Evolutionary conservation across 2,329 filamentous ascomycete species (phyloP).

Genomic region (Exserohilum rostratum): DNA sequence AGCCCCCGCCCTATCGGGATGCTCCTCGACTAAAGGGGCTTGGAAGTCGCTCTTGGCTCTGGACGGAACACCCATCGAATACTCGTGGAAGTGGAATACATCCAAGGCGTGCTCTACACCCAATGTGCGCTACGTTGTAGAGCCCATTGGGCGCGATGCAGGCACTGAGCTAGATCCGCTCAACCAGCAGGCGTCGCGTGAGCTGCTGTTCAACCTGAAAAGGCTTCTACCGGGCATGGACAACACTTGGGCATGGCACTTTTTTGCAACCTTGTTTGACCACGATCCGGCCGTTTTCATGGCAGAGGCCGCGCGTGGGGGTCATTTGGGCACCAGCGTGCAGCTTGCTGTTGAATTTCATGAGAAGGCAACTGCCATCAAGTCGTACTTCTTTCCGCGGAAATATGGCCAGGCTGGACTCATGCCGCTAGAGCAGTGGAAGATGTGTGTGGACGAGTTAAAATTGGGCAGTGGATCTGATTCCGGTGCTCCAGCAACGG

Average conservation of each 20-base stretch:
- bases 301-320: not conserved
- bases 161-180: not conserved
- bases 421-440: not conserved
- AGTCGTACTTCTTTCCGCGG: not conserved
- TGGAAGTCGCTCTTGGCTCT: not conserved
- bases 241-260: not conserved
- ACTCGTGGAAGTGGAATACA: not conserved
- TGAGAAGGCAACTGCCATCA: not conserved
- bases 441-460: not conserved
- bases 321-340: not conserved
- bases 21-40: not conserved
- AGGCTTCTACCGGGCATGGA: not conserved
- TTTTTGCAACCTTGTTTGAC: not conserved
- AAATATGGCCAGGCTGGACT: not conserved
- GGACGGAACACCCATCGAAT: not conserved
- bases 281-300: not conserved
- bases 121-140: not conserved
- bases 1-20: not conserved
- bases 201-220: not conserved
- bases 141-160: not conserved
- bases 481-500: not conserved
- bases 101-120: not conserved
- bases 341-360: not conserved
- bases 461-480: not conserved
- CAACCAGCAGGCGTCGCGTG: not conserved